These are phyloP conservation scores for Dispira simplex DNA, from an alignment of 192 early-diverging fungal genomes.

Conservation along the genomic window DNA sequence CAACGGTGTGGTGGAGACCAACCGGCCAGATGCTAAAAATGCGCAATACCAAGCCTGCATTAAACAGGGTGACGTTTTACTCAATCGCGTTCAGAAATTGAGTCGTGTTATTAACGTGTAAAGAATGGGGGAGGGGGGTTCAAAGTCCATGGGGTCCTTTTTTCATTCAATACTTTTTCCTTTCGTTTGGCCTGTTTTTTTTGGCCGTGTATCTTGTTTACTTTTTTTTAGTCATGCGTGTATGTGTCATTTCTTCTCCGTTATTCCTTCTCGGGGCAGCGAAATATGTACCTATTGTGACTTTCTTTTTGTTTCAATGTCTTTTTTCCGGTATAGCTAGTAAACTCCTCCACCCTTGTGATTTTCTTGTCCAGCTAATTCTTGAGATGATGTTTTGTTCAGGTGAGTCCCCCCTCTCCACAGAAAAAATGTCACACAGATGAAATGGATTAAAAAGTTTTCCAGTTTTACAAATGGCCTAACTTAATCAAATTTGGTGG, in stretches of 20 bases:
- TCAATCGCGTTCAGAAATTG: slow-evolving; percentile 94
- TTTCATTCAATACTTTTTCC: not conserved
- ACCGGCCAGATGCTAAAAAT: slow-evolving; percentile 97
- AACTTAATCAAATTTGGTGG: not conserved
- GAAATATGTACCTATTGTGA: not conserved
- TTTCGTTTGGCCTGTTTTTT: not conserved
- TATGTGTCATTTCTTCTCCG: not conserved
- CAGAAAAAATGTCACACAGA: not conserved
- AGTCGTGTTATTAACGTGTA: slow-evolving; percentile 84
- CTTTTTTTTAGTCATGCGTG: not conserved
- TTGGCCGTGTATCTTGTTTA: not conserved
- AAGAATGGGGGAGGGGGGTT: slow-evolving; percentile 6
- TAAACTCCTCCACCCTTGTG: not conserved
- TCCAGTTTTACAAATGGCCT: not conserved
- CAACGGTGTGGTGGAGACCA: slow-evolving; percentile 91
- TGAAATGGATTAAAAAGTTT: not conserved
- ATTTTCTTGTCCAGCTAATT: not conserved
- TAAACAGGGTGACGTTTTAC: slow-evolving; percentile 89
- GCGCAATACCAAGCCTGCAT: slow-evolving; percentile 94
- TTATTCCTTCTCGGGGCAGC: not conserved
- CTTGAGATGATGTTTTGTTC: not conserved
- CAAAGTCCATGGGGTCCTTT: not conserved
- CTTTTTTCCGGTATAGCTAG: not conserved
- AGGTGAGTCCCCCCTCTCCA: not conserved
- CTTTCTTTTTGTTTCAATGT: not conserved